A percentile compares a stretch with the other conserved stretches of the same genome.
These are phyloP conservation scores for Dothistroma pini DNA, from an alignment of 2,329 filamentous ascomycete species.

Conservation along the genomic window DNA sequence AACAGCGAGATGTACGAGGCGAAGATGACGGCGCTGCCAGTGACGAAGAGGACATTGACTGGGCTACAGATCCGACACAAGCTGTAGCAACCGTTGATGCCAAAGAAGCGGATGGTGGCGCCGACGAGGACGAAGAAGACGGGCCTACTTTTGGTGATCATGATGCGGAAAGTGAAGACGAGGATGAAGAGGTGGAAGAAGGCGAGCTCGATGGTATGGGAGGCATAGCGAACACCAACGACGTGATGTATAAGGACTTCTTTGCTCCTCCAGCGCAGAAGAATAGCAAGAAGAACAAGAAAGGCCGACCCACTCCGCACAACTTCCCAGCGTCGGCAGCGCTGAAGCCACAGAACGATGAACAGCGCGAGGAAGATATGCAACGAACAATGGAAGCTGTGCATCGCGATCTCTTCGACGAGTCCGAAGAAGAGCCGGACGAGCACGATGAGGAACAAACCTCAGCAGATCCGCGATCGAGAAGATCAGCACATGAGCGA, in stretches of 20 bases:
- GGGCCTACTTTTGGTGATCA: constrained; percentile 82
- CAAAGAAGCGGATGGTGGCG: constrained; percentile 34
- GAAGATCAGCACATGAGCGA: constrained; percentile 79
- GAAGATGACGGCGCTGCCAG: constrained; percentile 72
- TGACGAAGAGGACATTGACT: constrained; percentile 85
- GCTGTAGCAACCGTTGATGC: constrained; percentile 38
- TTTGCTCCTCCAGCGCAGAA: constrained; percentile 82
- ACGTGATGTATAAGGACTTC: constrained; percentile 88
- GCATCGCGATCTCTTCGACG: constrained; percentile 84
- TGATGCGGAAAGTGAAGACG: constrained; percentile 66
- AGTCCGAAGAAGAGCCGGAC: constrained; percentile 56
- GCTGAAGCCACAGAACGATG: constrained; percentile 37
- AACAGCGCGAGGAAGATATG: constrained; percentile 59
- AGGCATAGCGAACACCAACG: constrained; percentile 71
- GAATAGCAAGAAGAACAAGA: constrained; percentile 49
- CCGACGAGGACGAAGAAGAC: constrained; percentile 65
- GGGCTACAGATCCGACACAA: constrained; percentile 67
- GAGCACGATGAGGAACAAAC: constrained; percentile 59
- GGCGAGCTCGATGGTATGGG: constrained; percentile 52
- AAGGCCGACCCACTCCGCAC: constrained; percentile 54
- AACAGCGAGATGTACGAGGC: constrained; percentile 75
- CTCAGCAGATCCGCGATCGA: constrained; percentile 66
- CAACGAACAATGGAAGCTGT: constrained; percentile 82
- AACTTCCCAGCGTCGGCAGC: constrained; percentile 40
- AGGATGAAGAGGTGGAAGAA: constrained; percentile 54